Conservation (phyloP, 768 basidiomycete genomes). For the Lentinula boryana region DNA sequence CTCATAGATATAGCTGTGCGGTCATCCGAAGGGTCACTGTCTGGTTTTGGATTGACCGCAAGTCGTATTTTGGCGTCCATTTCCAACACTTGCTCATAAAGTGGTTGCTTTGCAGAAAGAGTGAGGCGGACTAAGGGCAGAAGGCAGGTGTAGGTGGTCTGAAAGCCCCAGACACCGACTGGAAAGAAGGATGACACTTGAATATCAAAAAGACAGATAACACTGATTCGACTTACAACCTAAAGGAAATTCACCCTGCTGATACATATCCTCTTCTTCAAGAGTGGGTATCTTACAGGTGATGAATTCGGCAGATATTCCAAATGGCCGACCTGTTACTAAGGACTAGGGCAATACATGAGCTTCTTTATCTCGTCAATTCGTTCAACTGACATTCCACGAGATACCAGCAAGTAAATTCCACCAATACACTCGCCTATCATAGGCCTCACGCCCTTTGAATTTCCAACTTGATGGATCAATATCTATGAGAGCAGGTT, state of each 20-base stretch:
- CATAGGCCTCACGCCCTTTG: slow-evolving; percentile 42
- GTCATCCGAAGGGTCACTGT: slow-evolving; percentile 15
- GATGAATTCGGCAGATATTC: slow-evolving; percentile 33
- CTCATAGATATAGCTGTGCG: slow-evolving; percentile 35
- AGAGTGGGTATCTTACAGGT: slow-evolving; percentile 40
- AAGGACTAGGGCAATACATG: slow-evolving; percentile 26
- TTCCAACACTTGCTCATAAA: slow-evolving; percentile 40
- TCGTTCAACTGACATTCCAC: slow-evolving; percentile 38
- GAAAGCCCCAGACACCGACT: slow-evolving; percentile 47
- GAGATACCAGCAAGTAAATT: slow-evolving; percentile 40
- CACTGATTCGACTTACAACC: slow-evolving; percentile 31
- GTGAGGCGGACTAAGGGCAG: slow-evolving; percentile 34
- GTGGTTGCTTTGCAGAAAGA: slow-evolving; percentile 35
- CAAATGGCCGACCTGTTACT: slow-evolving; percentile 43
- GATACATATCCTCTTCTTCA: slow-evolving; percentile 39
- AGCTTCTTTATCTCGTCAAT: not conserved
- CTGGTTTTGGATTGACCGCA: slow-evolving; percentile 20
- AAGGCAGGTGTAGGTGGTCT: slow-evolving; percentile 33
- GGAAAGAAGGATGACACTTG: slow-evolving; percentile 1
- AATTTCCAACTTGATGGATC: slow-evolving; percentile 49
- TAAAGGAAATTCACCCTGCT: slow-evolving; percentile 33
- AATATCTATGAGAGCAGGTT: slow-evolving; percentile 27
- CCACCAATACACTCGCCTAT: slow-evolving; percentile 51
- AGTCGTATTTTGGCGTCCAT: slow-evolving; percentile 45
- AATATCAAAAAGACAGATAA: not conserved